A percentile compares a stretch with the other conserved stretches of the same genome.
Conservation (phyloP, 2,329 filamentous ascomycete genomes). For the Aspergillus piperis region DNA sequence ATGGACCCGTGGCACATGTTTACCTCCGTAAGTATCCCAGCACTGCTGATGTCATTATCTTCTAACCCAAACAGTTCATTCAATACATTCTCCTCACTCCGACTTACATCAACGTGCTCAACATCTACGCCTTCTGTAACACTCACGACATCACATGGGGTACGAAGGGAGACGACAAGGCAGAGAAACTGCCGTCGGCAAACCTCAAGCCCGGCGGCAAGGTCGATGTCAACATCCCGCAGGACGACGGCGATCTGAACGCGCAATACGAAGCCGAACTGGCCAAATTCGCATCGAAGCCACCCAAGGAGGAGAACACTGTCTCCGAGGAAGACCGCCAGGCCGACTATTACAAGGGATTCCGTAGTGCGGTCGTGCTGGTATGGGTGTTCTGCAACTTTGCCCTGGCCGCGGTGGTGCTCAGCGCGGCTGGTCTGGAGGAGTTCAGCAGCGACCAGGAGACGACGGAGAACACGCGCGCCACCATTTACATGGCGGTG, state of each 20-base stretch:
- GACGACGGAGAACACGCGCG: constrained; percentile 56
- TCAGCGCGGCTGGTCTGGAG: constrained; percentile 82
- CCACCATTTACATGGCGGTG: constrained; percentile 81
- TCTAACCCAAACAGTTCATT: constrained; percentile 59
- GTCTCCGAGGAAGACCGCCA: constrained; percentile 71
- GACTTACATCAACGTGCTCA: constrained; percentile 97
- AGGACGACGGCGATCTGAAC: constrained; percentile 92
- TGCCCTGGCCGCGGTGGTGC: constrained; percentile 78
- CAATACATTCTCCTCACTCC: constrained; percentile 95
- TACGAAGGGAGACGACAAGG: constrained; percentile 96
- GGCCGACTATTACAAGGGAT: constrained; percentile 97
- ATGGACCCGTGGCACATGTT: constrained; percentile 99
- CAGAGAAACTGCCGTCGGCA: constrained; percentile 84
- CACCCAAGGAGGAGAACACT: constrained; percentile 62
- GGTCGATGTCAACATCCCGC: constrained; percentile 81
- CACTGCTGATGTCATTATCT: neutral
- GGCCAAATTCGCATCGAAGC: constrained; percentile 70
- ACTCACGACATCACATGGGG: constrained; percentile 98
- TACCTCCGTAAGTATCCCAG: constrained; percentile 59
- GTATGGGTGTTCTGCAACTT: constrained; percentile 98
- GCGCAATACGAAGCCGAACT: constrained; percentile 90
- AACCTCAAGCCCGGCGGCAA: constrained; percentile 92
- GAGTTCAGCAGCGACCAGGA: constrained; percentile 55
- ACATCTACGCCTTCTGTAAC: constrained; percentile 98
- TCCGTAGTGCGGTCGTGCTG: constrained; percentile 86